Evolutionary conservation across 2,329 filamentous ascomycete genomes (phyloP).

Genomic region (Beauveria sp.): DNA sequence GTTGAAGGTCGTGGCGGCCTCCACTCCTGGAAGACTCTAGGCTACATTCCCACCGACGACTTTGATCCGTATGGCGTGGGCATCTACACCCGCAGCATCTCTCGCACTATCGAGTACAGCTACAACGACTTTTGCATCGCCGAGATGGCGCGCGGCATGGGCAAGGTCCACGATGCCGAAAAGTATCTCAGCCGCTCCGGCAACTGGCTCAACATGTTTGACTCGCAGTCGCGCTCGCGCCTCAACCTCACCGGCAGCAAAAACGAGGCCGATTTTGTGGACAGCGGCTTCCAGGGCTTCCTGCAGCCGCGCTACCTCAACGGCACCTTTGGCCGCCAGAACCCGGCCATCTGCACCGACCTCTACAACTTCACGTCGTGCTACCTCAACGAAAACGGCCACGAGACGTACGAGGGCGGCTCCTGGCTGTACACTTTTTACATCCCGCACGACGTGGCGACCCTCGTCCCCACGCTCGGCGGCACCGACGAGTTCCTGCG

Average conservation of each 20-base stretch:
- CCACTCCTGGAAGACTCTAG: conserved; percentile 60
- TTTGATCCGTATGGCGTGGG: conserved; percentile 56
- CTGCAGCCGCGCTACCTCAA: conserved; percentile 61
- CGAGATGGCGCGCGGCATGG: conserved; percentile 51
- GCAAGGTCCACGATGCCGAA: conserved; percentile 40
- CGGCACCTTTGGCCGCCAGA: conserved; percentile 59
- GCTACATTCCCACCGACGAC: conserved; percentile 67
- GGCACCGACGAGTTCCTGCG: conserved; percentile 48
- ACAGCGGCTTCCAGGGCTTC: conserved; percentile 57
- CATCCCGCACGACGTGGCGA: conserved; percentile 39
- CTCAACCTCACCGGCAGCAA: conserved; percentile 33
- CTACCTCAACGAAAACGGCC: conserved; percentile 20
- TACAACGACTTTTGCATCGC: conserved; percentile 72
- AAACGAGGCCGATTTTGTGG: conserved; percentile 17
- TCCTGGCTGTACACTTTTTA: conserved; percentile 66
- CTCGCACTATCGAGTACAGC: conserved; percentile 69
- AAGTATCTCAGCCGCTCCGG: conserved; percentile 55
- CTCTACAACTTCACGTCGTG: conserved; percentile 38
- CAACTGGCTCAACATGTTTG: conserved; percentile 66
- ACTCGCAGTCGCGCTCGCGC: conserved; percentile 23
- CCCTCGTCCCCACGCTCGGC: conserved; percentile 47
- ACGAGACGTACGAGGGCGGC: conserved; percentile 59
- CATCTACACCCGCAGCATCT: conserved; percentile 60
- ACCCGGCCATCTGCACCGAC: conserved; percentile 38
- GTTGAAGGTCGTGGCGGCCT: conserved; percentile 66